Percentiles rank a stretch among this genome's conserved stretches.
phyloP scores from a whole-genome alignment of 1,139 yeast species.

The Candida buenavistaensis region DNA sequence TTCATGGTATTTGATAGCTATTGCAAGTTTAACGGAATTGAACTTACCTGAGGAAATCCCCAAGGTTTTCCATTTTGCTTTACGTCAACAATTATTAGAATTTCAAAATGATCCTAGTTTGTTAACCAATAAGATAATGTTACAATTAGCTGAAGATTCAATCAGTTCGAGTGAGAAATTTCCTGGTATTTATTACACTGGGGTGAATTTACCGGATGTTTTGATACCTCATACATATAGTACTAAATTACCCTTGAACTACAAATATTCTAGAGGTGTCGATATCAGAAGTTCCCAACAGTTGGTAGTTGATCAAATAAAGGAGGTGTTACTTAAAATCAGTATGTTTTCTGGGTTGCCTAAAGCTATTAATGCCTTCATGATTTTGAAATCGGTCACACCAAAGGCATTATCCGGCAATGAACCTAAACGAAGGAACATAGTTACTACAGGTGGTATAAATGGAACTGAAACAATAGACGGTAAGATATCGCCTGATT shows the following conservation, averaged over 20 bases:
- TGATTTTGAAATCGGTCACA: conserved; percentile 60
- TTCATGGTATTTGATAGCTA: conserved; percentile 55
- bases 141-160: conserved; percentile 33
- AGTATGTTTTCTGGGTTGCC: conserved; percentile 86
- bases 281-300: conserved; percentile 38
- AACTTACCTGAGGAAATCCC: conserved; percentile 83
- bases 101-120: conserved; percentile 25
- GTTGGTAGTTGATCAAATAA: conserved; percentile 53
- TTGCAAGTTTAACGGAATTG: conserved; percentile 73
- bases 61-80: conserved; percentile 66
- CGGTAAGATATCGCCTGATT: conserved; percentile 37
- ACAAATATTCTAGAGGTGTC: conserved; percentile 27
- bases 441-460: conserved; percentile 15
- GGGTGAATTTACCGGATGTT: conserved; percentile 44
- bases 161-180: conserved; percentile 38
- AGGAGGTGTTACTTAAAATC: conserved; percentile 77
- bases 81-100: conserved; percentile 50
- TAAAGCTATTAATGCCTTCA: conserved; percentile 75
- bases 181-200: conserved; percentile 39
- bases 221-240: conserved; percentile 41
- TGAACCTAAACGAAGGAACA: conserved; percentile 27
- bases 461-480: conserved; percentile 37
- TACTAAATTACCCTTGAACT: conserved; percentile 38
- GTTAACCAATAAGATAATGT: conserved; percentile 22
- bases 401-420: conserved; percentile 44